Conservation (phyloP, 2,329 filamentous ascomycete genomes). For the Fusarium equiseti region DNA sequence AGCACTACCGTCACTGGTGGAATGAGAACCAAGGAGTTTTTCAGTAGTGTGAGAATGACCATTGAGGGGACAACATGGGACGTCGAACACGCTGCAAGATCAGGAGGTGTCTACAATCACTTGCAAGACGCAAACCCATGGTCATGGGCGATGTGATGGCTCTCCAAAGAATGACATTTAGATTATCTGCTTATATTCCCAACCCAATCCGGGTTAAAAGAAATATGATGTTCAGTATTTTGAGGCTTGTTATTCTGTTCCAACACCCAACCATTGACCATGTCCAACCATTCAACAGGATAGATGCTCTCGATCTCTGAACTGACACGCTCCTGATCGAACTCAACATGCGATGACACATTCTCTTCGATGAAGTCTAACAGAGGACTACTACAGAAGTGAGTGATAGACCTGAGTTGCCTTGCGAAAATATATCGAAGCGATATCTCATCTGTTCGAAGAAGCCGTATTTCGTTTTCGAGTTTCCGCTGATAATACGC, state of each 20-base stretch:
- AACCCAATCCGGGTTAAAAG: not conserved
- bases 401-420: not conserved
- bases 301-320: not conserved
- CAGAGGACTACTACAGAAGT: not conserved
- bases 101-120: constrained; percentile 6
- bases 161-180: too few species aligned
- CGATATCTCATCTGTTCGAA: not conserved
- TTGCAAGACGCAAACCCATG: constrained; percentile 12
- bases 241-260: too few species aligned
- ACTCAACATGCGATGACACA: not conserved
- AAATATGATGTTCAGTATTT: too few species aligned
- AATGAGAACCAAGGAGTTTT: constrained; percentile 1
- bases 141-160: constrained; percentile 19
- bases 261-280: not conserved
- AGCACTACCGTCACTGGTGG: not conserved
- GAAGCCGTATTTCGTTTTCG: not conserved
- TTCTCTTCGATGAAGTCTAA: not conserved
- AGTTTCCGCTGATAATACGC: not conserved
- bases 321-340: not conserved
- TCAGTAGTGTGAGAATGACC: constrained; percentile 13
- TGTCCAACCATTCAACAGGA: not conserved
- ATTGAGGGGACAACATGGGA: constrained; percentile 2
- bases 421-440: not conserved
- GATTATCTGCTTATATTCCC: too few species aligned
- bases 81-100: constrained; percentile 1